phyloP scores from a whole-genome alignment of 306 rosid species.

The Dalbergia oliveri region DNA sequence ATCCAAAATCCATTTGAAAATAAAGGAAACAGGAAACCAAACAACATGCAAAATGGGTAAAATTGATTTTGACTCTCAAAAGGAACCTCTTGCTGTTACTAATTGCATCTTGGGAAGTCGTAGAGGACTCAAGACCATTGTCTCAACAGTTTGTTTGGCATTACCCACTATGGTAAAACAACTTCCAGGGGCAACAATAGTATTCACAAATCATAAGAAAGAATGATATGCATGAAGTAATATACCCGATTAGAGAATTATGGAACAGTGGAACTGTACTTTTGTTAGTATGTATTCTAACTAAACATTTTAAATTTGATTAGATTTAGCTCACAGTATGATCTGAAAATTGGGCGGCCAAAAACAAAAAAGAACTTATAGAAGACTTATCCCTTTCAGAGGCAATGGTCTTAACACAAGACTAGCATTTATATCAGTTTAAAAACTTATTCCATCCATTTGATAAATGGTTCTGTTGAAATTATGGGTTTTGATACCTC shows the following conservation, averaged over 20 bases:
- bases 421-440: conserved; percentile 9
- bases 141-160: conserved; percentile 10
- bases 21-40: no score
- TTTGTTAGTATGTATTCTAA: background rate
- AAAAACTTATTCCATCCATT: conserved; percentile 12
- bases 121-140: background rate
- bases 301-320: conserved; percentile 24
- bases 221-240: conserved; percentile 2
- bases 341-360: background rate
- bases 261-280: background rate
- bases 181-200: background rate
- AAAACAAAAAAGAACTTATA: background rate
- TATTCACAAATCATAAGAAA: background rate
- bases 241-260: conserved; percentile 2
- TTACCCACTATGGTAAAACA: background rate
- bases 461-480: background rate
- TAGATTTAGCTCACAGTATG: conserved; percentile 1
- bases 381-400: conserved; percentile 20
- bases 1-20: no score
- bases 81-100: conserved; percentile 1
- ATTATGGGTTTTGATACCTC: background rate
- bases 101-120: background rate
- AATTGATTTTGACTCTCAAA: background rate
- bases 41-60: no score
- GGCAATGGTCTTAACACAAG: background rate